Evolutionary conservation across 331 rosid species (phyloP), one percentile per base, ranked within the genome.

Genomic region (Quercus tomentella): DNA sequence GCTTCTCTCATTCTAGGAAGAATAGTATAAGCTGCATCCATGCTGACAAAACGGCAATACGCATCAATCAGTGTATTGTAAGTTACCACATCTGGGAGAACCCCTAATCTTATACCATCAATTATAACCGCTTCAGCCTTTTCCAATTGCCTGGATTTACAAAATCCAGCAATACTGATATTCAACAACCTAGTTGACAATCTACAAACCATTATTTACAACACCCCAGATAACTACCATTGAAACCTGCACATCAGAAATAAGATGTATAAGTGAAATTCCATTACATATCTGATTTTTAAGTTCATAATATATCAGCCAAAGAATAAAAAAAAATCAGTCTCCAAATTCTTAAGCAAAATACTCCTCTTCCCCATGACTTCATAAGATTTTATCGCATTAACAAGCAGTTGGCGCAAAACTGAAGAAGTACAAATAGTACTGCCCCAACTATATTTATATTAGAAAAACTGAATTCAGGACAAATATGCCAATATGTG

Each of bases 1-100:
- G 94, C 97, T 79, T 91, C 89, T 56, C 67, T 89, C 96, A 94
- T 92, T 83, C 97, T 87, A 70, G 37, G 31, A 51, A 94, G 78
- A 80, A 94, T 74, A 18, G 78, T 75, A 74, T 88, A 81, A 35
- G 89, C 97, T 6, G 75, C 82, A 65, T 94, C 92, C 23, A 89
- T 4, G 78, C 89, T 68, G 7, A 82, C 84, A 76, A 89, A 82
- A 63, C 88, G 93, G 60, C 93, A 89, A 83, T 88, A 89, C 0
- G 91, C 95, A 81, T 85, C 82, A 57, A 94, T 73, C 61, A 92
- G 85, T 21, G 91, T 88, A 80, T 94, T 94, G 89, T 88, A 94
- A 1, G 98, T 91, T 6, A 85, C 84, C 9, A 83, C 85, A 70
- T 92, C 78, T 0, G 97, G 98, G 26, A 87, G 77, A 22, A 92